A percentile compares a stretch with the other conserved stretches of the same genome.
Evolutionary conservation across 371 early-diverging fungal species (phyloP).

Genomic region (Rhizopus stolonifer): DNA sequence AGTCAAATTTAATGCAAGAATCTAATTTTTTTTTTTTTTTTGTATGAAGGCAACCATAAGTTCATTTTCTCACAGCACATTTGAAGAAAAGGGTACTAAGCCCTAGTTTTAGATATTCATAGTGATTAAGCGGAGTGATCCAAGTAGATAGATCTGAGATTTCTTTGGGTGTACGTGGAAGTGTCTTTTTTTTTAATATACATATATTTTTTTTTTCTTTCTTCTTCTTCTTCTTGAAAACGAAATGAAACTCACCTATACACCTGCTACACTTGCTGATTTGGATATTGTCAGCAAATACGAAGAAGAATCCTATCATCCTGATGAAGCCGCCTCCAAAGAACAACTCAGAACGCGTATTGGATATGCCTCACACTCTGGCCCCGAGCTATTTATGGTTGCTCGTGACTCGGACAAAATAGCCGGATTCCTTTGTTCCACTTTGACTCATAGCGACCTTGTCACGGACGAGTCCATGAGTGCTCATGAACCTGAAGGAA

Average conservation of each 20-base stretch:
- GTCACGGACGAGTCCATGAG: conserved; percentile 71
- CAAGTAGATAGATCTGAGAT: too few relatives aligned
- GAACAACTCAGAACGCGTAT: conserved; percentile 57
- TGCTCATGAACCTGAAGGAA: conserved; percentile 59
- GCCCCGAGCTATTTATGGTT: conserved; percentile 59
- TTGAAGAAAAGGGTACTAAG: too few relatives aligned
- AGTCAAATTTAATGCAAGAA: too few relatives aligned
- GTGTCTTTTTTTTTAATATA: too few relatives aligned
- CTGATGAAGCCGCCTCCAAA: conserved; percentile 65
- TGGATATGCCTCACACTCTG: conserved; percentile 32
- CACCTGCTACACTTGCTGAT: conserved; percentile 27
- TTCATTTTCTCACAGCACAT: too few relatives aligned
- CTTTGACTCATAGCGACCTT: conserved; percentile 39
- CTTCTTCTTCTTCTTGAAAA: background rate
- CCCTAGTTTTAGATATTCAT: too few relatives aligned
- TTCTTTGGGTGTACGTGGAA: too few relatives aligned
- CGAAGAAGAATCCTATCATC: conserved; percentile 54
- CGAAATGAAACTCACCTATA: conserved; percentile 11
- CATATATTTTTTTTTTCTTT: background rate
- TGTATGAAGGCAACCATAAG: too few relatives aligned
- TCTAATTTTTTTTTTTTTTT: too few relatives aligned
- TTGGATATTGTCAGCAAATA: conserved; percentile 31
- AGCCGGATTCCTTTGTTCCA: conserved; percentile 63
- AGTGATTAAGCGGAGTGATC: too few relatives aligned
- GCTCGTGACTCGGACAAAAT: conserved; percentile 38